These are phyloP conservation scores for Exobasidium cylindrosporum DNA, from an alignment of 1,284 basidiomycete genomes.

Conservation along the genomic window DNA sequence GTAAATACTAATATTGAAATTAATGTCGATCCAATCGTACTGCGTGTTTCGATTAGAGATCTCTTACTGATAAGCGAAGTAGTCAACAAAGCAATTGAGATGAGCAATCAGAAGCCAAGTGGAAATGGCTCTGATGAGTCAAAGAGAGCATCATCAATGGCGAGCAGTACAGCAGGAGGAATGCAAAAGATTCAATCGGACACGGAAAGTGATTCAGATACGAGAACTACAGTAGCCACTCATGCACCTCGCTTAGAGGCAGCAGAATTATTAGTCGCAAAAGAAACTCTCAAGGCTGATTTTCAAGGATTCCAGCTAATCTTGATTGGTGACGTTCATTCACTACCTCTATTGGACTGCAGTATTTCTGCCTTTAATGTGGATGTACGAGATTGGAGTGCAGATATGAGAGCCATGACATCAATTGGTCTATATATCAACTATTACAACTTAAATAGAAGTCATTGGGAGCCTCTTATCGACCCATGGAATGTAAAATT, in stretches of 20 bases:
- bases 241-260: slow-evolving; percentile 18
- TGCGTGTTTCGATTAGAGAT: slow-evolving; percentile 89
- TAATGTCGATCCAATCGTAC: slow-evolving; percentile 72
- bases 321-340: slow-evolving; percentile 90
- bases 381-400: slow-evolving; percentile 86
- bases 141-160: not conserved
- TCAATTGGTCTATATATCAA: slow-evolving; percentile 71
- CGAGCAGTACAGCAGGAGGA: not conserved
- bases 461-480: slow-evolving; percentile 98
- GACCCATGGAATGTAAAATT: slow-evolving; percentile 92
- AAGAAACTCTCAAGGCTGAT: slow-evolving; percentile 45
- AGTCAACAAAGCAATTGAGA: slow-evolving; percentile 77
- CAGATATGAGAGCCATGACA: slow-evolving; percentile 63
- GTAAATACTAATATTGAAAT: slow-evolving; percentile 72
- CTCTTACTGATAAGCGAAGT: slow-evolving; percentile 86
- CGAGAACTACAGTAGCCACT: not conserved
- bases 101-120: not conserved
- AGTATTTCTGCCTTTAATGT: slow-evolving; percentile 81
- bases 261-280: slow-evolving; percentile 48
- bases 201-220: not conserved
- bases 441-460: slow-evolving; percentile 96
- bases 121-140: not conserved
- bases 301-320: slow-evolving; percentile 77
- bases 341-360: slow-evolving; percentile 88
- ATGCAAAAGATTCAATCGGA: not conserved